Conservation (phyloP, 495 filamentous ascomycete genomes). For the Neurospora sp. region DNA sequence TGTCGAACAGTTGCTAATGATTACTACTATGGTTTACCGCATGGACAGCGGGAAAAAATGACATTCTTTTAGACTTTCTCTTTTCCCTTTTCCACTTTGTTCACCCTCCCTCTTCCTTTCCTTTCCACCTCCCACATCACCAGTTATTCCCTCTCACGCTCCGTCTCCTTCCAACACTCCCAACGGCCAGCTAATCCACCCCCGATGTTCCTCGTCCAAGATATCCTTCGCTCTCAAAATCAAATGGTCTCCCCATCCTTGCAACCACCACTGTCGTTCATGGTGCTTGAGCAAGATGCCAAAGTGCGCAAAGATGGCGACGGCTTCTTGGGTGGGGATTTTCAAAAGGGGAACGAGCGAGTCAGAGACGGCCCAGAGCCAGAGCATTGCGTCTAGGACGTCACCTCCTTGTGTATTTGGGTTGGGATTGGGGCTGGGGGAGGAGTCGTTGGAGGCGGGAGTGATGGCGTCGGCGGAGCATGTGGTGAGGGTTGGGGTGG, state of each 20-base stretch:
- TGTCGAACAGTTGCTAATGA: too few species aligned
- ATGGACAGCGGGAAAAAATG: too few species aligned
- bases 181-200: constrained; percentile 27
- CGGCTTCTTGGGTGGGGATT: constrained; percentile 20
- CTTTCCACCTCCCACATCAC: background rate
- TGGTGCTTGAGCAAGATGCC: constrained; percentile 20
- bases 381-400: constrained; percentile 28
- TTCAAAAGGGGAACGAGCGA: constrained; percentile 23
- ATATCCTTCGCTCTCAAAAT: constrained; percentile 19
- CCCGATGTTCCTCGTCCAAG: constrained; percentile 20
- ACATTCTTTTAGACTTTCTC: too few species aligned
- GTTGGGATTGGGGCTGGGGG: background rate
- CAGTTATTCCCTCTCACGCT: background rate
- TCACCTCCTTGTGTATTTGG: constrained; percentile 5
- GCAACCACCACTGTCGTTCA: constrained; percentile 26
- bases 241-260: constrained; percentile 25
- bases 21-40: too few species aligned
- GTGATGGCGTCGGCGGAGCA: background rate
- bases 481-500: background rate
- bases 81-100: too few species aligned
- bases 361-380: constrained; percentile 26
- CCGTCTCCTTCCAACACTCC: constrained; percentile 4
- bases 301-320: constrained; percentile 27
- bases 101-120: too few species aligned
- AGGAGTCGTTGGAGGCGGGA: background rate